phyloP scores from a whole-genome alignment of 306 rosid genomes.

The Lathyrus tuberosus region DNA sequence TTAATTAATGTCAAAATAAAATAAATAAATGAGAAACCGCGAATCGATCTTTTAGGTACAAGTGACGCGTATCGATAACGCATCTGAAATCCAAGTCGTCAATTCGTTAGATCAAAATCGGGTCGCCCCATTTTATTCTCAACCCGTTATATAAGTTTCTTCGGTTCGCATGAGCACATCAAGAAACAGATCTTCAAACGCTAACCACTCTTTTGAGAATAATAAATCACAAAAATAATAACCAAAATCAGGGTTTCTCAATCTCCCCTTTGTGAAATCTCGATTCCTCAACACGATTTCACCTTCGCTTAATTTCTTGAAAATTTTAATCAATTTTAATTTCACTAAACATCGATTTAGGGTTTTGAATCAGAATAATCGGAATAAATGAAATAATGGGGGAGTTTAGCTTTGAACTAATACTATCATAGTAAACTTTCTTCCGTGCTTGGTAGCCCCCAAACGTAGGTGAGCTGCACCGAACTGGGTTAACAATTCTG shows the following conservation, averaged over 20 bases:
- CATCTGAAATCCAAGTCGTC: constrained; percentile 40
- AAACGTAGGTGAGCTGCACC: too few species aligned
- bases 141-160: constrained; percentile 16
- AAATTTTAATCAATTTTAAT: constrained; percentile 29
- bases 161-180: neutral
- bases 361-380: constrained; percentile 44
- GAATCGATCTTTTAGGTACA: constrained; percentile 4
- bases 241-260: constrained; percentile 33
- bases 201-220: constrained; percentile 31
- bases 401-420: too few species aligned
- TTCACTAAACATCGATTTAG: constrained; percentile 38
- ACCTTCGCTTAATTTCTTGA: constrained; percentile 13
- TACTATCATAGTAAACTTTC: too few species aligned
- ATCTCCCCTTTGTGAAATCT: constrained; percentile 11
- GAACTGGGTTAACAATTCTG: too few species aligned
- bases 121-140: constrained; percentile 25
- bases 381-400: too few species aligned
- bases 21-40: neutral
- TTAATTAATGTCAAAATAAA: neutral
- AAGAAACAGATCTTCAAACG: constrained; percentile 10
- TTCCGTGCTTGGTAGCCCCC: too few species aligned
- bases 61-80: constrained; percentile 39
- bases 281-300: constrained; percentile 11
- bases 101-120: neutral
- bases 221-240: constrained; percentile 3